Evolutionary conservation across 495 filamentous ascomycete species (phyloP), one percentile per base, ranked within the genome.

Genomic region (Neurospora hispaniola): DNA sequence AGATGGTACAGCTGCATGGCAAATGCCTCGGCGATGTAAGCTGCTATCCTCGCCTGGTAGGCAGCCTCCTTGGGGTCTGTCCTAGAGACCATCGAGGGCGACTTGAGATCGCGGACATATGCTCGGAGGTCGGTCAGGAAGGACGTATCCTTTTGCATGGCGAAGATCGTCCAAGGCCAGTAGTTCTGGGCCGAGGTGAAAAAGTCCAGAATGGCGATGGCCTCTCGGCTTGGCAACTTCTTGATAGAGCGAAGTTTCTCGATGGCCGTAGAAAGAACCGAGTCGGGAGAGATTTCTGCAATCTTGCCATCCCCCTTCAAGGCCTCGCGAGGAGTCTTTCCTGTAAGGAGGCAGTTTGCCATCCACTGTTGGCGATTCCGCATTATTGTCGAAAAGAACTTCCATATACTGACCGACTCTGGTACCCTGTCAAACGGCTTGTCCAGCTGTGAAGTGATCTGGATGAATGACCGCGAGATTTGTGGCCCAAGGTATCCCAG

Each of bases 291-390:
- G 76, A 81, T 82, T 81, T 82, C 86, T 74, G 83, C 84, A 81
- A 76, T 77, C 72, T 85, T 85, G 35, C 76, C 80, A 41, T 88
- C 86, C 1, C 81, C 82, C 72, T 89, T 90, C 75, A 93, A 79
- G 2, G 89, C 88, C 69, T 94, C 88, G 70, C 90, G 88, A 18
- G 96, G 93, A 1, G 92, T 93, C 73, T 89, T 90, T 35, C 96
- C 96, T 5, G 94, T 97, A 38, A 98, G 89, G 69, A 98, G 86
- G 78, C 93, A 95, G 62, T 97, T 93, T 0, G 95, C 90, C 83
- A 99, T 90, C 91, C 96, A 98, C 78, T 97, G 94, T 75, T 99
- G 96, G 71, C 93, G 90, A 77, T 92, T 94, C 77, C 93, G 92
- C 68, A 98, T 87, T 68, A 97, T 89, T n/a, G 89, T 90, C 39